These are phyloP conservation scores for Pneumocystis canis DNA, from an alignment of 1,139 yeast genomes.

Conservation along the genomic window DNA sequence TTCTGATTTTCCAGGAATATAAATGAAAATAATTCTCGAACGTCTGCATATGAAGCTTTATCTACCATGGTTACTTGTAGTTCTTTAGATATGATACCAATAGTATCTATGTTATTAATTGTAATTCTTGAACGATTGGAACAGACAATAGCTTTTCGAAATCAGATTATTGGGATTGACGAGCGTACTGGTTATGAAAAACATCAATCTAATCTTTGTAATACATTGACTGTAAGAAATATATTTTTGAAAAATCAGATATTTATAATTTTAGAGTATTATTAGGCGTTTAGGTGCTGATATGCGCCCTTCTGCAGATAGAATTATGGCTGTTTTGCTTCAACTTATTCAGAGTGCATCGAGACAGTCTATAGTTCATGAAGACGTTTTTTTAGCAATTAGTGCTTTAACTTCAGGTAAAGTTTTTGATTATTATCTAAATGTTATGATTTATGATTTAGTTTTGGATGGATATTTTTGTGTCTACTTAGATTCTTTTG, in stretches of 20 bases:
- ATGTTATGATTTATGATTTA: not conserved
- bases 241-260: not conserved
- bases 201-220: constrained; percentile 69
- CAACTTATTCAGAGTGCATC: constrained; percentile 46
- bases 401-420: constrained; percentile 53
- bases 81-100: constrained; percentile 53
- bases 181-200: constrained; percentile 72
- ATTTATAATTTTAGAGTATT: constrained; percentile 31
- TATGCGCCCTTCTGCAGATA: constrained; percentile 59
- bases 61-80: constrained; percentile 67
- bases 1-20: constrained; percentile 37
- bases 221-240: constrained; percentile 45
- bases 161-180: constrained; percentile 37
- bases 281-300: constrained; percentile 67
- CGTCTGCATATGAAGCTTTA: constrained; percentile 89
- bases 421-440: constrained; percentile 21
- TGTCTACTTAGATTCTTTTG: constrained; percentile 63
- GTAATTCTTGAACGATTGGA: constrained; percentile 63
- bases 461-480: constrained; percentile 57
- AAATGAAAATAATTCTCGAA: constrained; percentile 78
- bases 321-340: constrained; percentile 68
- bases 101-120: constrained; percentile 57
- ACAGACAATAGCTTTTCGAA: constrained; percentile 43
- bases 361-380: constrained; percentile 71
- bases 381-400: constrained; percentile 82